Conservation (phyloP, 495 filamentous ascomycete genomes). For the Amphirosellinia nigrospora region DNA sequence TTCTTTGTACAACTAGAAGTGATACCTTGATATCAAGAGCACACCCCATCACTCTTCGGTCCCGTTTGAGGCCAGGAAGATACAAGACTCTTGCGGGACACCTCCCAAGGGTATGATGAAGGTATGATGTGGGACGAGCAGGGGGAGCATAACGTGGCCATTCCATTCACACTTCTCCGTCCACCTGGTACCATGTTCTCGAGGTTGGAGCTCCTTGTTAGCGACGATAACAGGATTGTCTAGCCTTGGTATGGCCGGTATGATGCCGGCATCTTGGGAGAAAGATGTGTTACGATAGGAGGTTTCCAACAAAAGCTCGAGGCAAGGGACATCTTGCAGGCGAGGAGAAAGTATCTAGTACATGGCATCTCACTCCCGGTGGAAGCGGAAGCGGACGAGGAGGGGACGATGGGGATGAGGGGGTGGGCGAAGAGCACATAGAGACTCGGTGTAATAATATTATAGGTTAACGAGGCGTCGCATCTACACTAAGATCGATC, state of each 20-base stretch:
- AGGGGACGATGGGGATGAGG: not conserved
- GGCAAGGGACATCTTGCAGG: not conserved
- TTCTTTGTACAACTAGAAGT: not conserved
- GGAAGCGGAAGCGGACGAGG: not conserved
- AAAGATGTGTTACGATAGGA: not conserved
- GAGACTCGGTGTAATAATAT: not conserved
- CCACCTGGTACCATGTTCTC: not conserved
- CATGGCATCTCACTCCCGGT: not conserved
- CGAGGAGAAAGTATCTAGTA: not conserved
- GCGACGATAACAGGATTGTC: not conserved
- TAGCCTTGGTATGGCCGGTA: not conserved
- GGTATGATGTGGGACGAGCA: not conserved
- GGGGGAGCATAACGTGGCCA: conserved; percentile 2
- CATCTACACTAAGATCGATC: not conserved
- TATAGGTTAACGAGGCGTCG: not conserved
- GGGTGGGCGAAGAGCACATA: not conserved
- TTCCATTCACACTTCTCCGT: not conserved
- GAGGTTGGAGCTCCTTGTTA: not conserved
- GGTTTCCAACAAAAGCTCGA: not conserved
- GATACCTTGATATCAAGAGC: not conserved
- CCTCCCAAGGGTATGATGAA: not conserved
- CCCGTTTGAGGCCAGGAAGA: not conserved
- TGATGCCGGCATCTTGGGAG: conserved; percentile 1
- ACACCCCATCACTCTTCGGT: not conserved
- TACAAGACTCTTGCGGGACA: not conserved